Evolutionary conservation across 139 green algal species (phyloP).

Genomic region (Micractinium sp.): DNA sequence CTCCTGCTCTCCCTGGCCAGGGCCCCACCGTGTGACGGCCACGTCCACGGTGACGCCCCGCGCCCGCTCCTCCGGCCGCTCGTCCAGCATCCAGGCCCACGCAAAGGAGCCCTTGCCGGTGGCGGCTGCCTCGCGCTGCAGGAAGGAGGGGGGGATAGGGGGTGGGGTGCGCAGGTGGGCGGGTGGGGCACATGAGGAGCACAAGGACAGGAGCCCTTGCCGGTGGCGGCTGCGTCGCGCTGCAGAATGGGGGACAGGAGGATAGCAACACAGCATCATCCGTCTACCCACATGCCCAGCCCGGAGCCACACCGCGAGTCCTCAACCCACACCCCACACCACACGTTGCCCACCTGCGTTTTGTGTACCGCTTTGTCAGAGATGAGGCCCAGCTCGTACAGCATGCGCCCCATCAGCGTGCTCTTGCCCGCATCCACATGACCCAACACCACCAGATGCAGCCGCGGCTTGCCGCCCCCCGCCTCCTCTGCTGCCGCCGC

Average conservation of each 20-base stretch:
- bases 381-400: conserved; percentile 83
- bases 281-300: background rate
- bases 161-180: background rate
- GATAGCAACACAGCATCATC: background rate
- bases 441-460: conserved; percentile 92
- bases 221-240: no score
- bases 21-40: conserved; percentile 59
- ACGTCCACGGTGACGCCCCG: conserved; percentile 96
- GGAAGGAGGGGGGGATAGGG: background rate
- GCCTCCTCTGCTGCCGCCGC: conserved; percentile 41
- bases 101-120: conserved; percentile 94
- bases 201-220: background rate
- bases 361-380: conserved; percentile 48
- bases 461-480: conserved; percentile 22
- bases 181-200: background rate
- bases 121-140: conserved; percentile 71
- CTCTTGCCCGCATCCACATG: conserved; percentile 98
- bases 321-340: background rate
- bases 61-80: conserved; percentile 89
- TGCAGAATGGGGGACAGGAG: no score
- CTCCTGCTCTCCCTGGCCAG: background rate
- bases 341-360: conserved; percentile 14
- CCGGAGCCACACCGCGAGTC: background rate
- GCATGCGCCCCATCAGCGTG: conserved; percentile 94
- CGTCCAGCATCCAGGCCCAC: conserved; percentile 97